A percentile compares a stretch with the other conserved stretches of the same genome.
These are phyloP conservation scores for Calamus simplicifolius DNA, from an alignment of 176 grass and related monocot genomes.

Conservation along the genomic window DNA sequence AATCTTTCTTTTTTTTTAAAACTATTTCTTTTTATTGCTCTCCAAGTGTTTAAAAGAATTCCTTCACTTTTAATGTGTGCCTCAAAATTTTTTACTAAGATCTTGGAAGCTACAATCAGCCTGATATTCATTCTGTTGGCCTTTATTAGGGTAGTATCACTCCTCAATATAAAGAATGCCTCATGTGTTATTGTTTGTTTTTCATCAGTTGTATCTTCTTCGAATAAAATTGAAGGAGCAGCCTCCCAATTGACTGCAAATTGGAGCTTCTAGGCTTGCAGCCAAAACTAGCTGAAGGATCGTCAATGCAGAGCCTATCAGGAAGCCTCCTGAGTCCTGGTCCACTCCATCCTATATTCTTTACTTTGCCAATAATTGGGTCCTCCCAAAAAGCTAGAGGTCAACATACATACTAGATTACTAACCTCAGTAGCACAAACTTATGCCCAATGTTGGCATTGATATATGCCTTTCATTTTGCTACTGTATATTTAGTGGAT, in stretches of 20 bases:
- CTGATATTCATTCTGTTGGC: conserved; percentile 35
- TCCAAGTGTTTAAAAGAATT: conserved; percentile 14
- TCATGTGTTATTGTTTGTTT: background rate
- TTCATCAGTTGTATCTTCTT: background rate
- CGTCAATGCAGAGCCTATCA: too few relatives aligned
- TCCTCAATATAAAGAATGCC: conserved; percentile 32
- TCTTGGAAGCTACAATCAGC: conserved; percentile 33
- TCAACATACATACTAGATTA: conserved; percentile 69
- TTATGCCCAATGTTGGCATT: conserved; percentile 95
- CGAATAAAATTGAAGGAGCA: conserved; percentile 34
- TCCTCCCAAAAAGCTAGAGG: conserved; percentile 75
- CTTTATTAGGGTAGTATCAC: conserved; percentile 54
- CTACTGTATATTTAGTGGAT: conserved; percentile 56
- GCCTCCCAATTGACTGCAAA: conserved; percentile 37
- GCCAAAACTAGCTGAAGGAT: background rate
- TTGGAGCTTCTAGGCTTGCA: conserved; percentile 53
- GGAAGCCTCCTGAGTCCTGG: too few relatives aligned
- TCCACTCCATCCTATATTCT: too few relatives aligned
- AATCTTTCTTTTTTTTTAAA: conserved; percentile 21
- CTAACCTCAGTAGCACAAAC: conserved; percentile 81
- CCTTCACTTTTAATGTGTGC: background rate
- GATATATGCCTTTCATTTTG: conserved; percentile 80
- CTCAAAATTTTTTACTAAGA: conserved; percentile 49
- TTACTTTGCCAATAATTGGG: too few relatives aligned
- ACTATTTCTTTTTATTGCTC: background rate